Percentiles rank a stretch among this genome's conserved stretches.
phyloP scores from a whole-genome alignment of 2,329 filamentous ascomycete genomes.

The Fusarium hostae region DNA sequence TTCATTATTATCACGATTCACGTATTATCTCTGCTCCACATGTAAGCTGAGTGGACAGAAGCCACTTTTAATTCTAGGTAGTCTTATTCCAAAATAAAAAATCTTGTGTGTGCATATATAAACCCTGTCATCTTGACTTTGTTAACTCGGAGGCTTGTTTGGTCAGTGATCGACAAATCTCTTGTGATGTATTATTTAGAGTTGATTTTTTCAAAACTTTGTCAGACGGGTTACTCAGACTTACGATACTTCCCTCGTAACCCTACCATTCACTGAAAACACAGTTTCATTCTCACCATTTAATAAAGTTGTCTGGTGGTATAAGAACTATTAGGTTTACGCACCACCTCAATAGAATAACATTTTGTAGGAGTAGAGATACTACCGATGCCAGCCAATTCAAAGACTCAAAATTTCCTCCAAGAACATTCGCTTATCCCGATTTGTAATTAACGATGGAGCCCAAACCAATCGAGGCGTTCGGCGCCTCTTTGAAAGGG shows the following conservation, averaged over 20 bases:
- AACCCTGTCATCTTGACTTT: neutral
- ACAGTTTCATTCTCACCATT: rapidly evolving
- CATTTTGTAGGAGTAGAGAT: neutral
- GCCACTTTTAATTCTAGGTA: too few relatives aligned
- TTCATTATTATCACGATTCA: too few relatives aligned
- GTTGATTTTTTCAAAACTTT: neutral
- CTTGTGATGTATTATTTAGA: neutral
- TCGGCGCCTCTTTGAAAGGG: neutral
- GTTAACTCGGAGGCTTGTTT: neutral
- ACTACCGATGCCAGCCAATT: rapidly evolving
- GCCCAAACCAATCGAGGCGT: neutral
- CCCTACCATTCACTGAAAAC: rapidly evolving
- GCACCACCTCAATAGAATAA: rapidly evolving
- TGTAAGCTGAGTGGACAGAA: too few relatives aligned
- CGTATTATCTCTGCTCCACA: too few relatives aligned
- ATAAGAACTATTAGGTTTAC: rapidly evolving
- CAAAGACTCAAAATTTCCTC: rapidly evolving
- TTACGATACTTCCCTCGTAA: too few relatives aligned
- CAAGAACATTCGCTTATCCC: rapidly evolving
- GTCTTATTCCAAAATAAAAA: too few relatives aligned
- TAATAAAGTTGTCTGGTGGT: rapidly evolving
- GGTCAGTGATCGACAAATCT: neutral
- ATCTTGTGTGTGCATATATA: too few relatives aligned
- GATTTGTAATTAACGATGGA: neutral
- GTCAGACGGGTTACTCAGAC: rapidly evolving